Base-by-base conservation (phyloP, 768 basidiomycete species). In the Boletus pseudo-olivaceus region DNA sequence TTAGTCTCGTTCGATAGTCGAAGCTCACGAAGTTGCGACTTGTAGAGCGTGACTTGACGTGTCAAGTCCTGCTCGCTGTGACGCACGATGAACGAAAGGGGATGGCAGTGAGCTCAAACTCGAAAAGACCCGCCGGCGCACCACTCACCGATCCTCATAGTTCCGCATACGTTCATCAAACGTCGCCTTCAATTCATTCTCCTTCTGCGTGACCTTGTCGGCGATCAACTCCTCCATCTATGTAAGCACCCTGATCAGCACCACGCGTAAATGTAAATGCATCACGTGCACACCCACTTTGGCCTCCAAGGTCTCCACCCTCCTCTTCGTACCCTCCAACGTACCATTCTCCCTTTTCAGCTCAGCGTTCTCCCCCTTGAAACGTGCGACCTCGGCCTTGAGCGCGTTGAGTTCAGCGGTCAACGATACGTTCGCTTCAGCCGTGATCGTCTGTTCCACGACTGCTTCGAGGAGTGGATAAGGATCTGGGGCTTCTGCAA, bases 401-500 rank as follows among this genome's bases (percentile, higher is more conserved):
- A 92, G 75, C 55, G 90, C 80, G 35, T 78, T 75, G 9, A 90
- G 88, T 67, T 98, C 94, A 1, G 89, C 82, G 30, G 54, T 68
- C 51, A 67, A 49, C 14, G 48, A 54, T 17, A 47, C 55, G 23
- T 67, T 67, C 38, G 61, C 49, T 26, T 67, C 29, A 85, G 59
- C 85, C 64, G 90, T 92, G 42, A 95, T 90, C 2, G 95, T 87
- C 77, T 98, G 97, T 64, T 98, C 96, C 30, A 98, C 90, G 11
- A 93, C 95, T 12, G 87, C 92, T 65, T 99, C 96, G 14, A 99
- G 83, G 7, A 98, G 78, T 9, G 97, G 97, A 68, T 96, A 97
- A 15, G 97, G 97, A 69, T 99, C 97, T 0, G 96, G 97, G 3
- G 92, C 96, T 65, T 99, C 97, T 0, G 96, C 94, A 8, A 99